Percentiles rank a stretch among this genome's conserved stretches.
phyloP scores from a whole-genome alignment of 1,284 basidiomycete genomes.

The Leccinum solheimii region DNA sequence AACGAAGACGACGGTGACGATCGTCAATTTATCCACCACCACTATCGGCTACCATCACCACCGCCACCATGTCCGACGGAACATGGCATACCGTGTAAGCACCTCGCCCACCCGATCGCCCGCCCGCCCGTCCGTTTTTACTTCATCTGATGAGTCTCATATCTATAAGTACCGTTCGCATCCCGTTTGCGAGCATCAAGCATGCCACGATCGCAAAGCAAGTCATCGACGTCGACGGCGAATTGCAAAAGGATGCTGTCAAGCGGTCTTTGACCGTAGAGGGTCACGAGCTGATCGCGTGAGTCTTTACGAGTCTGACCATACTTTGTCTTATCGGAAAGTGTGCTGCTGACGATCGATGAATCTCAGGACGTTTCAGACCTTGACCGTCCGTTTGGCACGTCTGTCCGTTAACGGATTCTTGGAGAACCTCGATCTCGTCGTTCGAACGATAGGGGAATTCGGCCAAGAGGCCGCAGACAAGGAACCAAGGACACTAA shows the following conservation, averaged over 20 bases:
- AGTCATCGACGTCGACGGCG: conserved; percentile 82
- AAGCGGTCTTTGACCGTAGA: conserved; percentile 68
- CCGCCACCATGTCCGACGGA: conserved; percentile 28
- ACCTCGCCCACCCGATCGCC: background rate
- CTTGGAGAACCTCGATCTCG: conserved; percentile 83
- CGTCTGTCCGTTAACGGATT: conserved; percentile 81
- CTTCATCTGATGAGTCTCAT: conserved; percentile 4
- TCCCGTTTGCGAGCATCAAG: conserved; percentile 71
- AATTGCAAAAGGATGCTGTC: conserved; percentile 78
- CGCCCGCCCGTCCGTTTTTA: background rate
- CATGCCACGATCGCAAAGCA: conserved; percentile 80
- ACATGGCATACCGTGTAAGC: conserved; percentile 36
- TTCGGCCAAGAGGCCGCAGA: conserved; percentile 66
- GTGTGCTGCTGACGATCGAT: conserved; percentile 5
- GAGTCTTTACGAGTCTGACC: conserved; percentile 26
- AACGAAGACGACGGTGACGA: background rate
- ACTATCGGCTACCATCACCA: background rate
- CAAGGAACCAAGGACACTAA: background rate
- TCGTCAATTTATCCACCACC: background rate
- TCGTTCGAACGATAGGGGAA: conserved; percentile 78
- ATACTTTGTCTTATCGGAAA: background rate
- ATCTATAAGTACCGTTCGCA: conserved; percentile 59
- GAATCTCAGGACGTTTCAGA: conserved; percentile 60
- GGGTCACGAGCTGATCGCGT: conserved; percentile 71
- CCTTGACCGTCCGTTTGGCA: conserved; percentile 79